Evolutionary conservation across 768 basidiomycete genomes (phyloP).

Genomic region (Lyophyllum shimeji): DNA sequence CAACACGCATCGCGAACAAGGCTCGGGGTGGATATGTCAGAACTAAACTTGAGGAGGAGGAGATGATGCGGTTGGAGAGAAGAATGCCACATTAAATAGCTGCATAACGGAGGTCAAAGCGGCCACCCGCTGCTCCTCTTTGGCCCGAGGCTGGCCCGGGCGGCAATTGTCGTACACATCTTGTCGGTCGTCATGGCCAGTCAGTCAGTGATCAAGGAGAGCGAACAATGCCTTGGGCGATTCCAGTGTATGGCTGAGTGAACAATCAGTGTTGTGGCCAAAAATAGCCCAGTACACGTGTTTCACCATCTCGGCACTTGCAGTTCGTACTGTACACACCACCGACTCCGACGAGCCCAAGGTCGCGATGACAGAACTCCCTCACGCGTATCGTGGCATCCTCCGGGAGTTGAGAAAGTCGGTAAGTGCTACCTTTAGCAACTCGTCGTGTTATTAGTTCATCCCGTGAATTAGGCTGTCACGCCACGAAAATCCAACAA

Average conservation of each 20-base stretch:
- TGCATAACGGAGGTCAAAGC: constrained; percentile 10
- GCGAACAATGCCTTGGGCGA: constrained; percentile 9
- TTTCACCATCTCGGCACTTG: too few species aligned
- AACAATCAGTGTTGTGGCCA: not conserved
- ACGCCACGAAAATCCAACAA: constrained; percentile 37
- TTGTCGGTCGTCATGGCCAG: not conserved
- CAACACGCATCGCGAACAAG: not conserved
- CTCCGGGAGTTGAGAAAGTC: constrained; percentile 55
- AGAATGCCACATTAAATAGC: constrained; percentile 4
- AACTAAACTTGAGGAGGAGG: not conserved
- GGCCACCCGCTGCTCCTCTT: not conserved
- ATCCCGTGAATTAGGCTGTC: constrained; percentile 24
- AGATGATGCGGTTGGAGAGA: not conserved
- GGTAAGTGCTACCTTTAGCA: constrained; percentile 30
- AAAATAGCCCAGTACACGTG: too few species aligned
- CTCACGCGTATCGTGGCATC: constrained; percentile 45
- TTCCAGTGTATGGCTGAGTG: not conserved
- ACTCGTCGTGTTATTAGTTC: not conserved
- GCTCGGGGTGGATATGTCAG: not conserved
- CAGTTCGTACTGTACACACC: too few species aligned
- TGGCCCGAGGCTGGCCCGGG: constrained; percentile 3
- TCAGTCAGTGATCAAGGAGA: not conserved
- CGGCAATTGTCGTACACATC: not conserved
- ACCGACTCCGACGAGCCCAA: not conserved
- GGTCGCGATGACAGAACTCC: constrained; percentile 19